Base-by-base conservation (phyloP, 2,329 filamentous ascomycete species). In the Colletotrichum truncatum region DNA sequence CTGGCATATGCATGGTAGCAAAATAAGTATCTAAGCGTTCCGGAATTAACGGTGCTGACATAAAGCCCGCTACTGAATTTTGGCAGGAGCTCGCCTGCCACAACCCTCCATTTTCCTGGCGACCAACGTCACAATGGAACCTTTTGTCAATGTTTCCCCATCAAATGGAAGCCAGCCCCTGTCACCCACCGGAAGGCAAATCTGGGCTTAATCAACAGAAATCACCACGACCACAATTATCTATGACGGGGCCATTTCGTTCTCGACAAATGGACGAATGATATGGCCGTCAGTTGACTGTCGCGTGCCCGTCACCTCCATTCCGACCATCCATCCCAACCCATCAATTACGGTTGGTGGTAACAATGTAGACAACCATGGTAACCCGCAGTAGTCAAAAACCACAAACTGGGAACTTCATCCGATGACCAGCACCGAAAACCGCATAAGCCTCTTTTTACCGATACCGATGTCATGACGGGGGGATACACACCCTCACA, bases 171-270 rank as follows among this genome's bases (percentile, higher is more conserved):
- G 25, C 23, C n/a, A 14, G 21, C 32, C 59, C 53, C 53, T 41
- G 23, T 39, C 21, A 14, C 12, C 25, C 25, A 11, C 25, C n/a
- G 11, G 2, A 28, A 16, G 14, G 16, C 38, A 12, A 34, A 45
- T 26, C 28, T 25, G 39, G 28, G 39, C 34, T 23, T 54, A 34
- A 39, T 53, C 32, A 53, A 39, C 39, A 49, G 28, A 56, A 56
- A 43, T 45, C 45, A 21, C 36, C 25, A 26, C 56, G 18, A 18
- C 21, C 25, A 23, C 18, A 39, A 55, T 36, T n/a, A 39, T 65
- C 62, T 34, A 62, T 65, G 57, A 55, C 49, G 57, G 34, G 43
- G 14, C 32, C 34, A 43, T 54, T 62, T 36, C 34, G 18, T 28
- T 54, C 55, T 36, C 34, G 18, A 23, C n/a, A 6, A 25, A 26